Evolutionary conservation across 2,329 filamentous ascomycete genomes (phyloP).

Genomic region (Laburnicola sp.): DNA sequence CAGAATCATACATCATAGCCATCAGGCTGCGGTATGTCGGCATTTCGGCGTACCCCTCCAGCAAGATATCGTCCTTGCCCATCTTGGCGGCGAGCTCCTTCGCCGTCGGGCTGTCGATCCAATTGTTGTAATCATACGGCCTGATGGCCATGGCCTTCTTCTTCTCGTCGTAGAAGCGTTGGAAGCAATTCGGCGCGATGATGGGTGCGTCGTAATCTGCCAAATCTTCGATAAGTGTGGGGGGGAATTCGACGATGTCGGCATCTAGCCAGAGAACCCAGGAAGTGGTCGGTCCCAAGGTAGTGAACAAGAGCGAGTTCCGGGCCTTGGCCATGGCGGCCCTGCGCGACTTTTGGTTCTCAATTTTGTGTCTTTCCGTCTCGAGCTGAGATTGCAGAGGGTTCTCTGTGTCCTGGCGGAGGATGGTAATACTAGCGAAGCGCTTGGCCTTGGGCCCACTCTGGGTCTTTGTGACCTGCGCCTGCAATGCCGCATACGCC

Average conservation of each 20-base stretch:
- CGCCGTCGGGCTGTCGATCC: conserved; percentile 85
- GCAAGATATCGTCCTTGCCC: conserved; percentile 86
- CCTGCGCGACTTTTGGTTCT: conserved; percentile 82
- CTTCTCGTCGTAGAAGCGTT: conserved; percentile 72
- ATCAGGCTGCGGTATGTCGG: conserved; percentile 89
- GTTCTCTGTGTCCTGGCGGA: conserved; percentile 91
- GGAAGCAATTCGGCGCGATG: conserved; percentile 94
- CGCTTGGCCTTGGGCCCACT: conserved; percentile 77
- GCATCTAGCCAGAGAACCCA: conserved; percentile 97
- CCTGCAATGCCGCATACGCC: conserved; percentile 80
- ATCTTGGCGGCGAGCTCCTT: conserved; percentile 75
- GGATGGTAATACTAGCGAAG: conserved; percentile 91
- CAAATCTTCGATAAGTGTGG: conserved; percentile 85
- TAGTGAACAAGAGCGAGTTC: conserved; percentile 94
- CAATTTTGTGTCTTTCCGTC: conserved; percentile 85
- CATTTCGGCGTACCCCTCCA: conserved; percentile 93
- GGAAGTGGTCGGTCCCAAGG: conserved; percentile 82
- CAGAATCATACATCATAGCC: conserved; percentile 72
- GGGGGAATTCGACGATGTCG: conserved; percentile 87
- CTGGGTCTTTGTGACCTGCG: conserved; percentile 83
- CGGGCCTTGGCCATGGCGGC: conserved; percentile 91
- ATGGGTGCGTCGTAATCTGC: conserved; percentile 86
- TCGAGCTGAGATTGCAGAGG: conserved; percentile 81
- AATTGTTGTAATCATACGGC: conserved; percentile 96
- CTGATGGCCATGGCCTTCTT: conserved; percentile 73